Conservation (phyloP, 2,329 filamentous ascomycete genomes). For the Calonectria honghensis region DNA sequence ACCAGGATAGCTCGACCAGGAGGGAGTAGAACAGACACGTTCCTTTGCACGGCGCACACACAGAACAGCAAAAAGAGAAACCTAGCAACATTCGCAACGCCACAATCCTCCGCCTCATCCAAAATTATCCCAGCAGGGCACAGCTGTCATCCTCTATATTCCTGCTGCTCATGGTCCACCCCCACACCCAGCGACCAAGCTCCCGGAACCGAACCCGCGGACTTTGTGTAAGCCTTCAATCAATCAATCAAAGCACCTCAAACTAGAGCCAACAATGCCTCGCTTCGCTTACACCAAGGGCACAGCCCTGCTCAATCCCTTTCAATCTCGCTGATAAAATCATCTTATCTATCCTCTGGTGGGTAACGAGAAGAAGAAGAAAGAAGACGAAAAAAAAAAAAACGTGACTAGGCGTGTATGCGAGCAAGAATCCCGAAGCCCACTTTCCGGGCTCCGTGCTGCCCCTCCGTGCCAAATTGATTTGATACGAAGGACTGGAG, state of each 20-base stretch:
- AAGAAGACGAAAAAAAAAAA: slow-evolving; percentile 11
- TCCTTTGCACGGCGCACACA: not conserved
- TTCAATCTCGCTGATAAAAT: slow-evolving; percentile 39
- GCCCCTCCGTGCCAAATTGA: slow-evolving; percentile 46
- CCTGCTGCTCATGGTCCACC: slow-evolving; percentile 50
- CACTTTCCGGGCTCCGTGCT: slow-evolving; percentile 41
- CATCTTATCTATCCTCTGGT: slow-evolving; percentile 32
- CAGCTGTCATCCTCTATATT: slow-evolving; percentile 48
- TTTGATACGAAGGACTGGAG: slow-evolving; percentile 44
- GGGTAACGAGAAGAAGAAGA: slow-evolving; percentile 5
- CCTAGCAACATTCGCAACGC: slow-evolving; percentile 39
- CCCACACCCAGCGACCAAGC: slow-evolving; percentile 52
- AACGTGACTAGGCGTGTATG: slow-evolving; percentile 55
- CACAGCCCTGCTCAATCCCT: slow-evolving; percentile 36
- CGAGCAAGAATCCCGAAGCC: slow-evolving; percentile 51
- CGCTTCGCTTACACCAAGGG: slow-evolving; percentile 30
- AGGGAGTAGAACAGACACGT: slow-evolving; percentile 1
- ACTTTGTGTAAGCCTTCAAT: slow-evolving; percentile 40
- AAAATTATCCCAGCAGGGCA: slow-evolving; percentile 46
- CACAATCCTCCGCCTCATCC: slow-evolving; percentile 41
- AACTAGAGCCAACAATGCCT: slow-evolving; percentile 30
- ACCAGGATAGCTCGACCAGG: slow-evolving; percentile 2
- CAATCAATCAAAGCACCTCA: slow-evolving; percentile 19
- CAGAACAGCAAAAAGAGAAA: not conserved
- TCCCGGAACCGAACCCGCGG: slow-evolving; percentile 50